Percentiles rank a stretch among this genome's conserved stretches.
phyloP scores from a whole-genome alignment of 108 stramenopile species.

The Nitzschia sp. region DNA sequence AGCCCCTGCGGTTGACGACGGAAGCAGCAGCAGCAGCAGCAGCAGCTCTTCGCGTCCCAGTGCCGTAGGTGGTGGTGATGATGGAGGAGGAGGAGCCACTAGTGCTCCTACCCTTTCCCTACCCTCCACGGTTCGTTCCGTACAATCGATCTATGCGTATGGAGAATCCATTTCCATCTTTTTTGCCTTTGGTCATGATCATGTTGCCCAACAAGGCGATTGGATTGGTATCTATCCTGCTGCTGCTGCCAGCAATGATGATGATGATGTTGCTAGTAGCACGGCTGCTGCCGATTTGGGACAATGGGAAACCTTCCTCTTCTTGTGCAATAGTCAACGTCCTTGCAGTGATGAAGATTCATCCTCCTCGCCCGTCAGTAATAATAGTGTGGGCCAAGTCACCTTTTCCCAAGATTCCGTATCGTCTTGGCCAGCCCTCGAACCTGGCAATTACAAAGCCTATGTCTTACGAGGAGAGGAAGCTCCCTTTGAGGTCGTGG shows the following conservation, averaged over 20 bases:
- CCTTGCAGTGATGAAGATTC: too few relatives aligned
- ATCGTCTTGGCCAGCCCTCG: background rate
- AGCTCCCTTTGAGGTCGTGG: background rate
- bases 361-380: too few relatives aligned
- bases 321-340: background rate
- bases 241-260: too few relatives aligned
- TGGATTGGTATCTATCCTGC: conserved; percentile 4
- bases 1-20: too few relatives aligned
- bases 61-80: too few relatives aligned
- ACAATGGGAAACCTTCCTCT: background rate
- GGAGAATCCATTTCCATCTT: background rate
- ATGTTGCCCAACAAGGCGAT: conserved; percentile 11
- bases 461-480: background rate
- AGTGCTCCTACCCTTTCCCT: background rate
- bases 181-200: background rate
- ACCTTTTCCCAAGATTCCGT: background rate
- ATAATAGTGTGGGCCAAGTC: background rate
- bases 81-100: too few relatives aligned
- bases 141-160: background rate
- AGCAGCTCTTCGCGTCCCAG: too few relatives aligned
- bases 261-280: too few relatives aligned
- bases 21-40: too few relatives aligned
- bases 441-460: background rate
- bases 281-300: background rate
- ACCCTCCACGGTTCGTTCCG: background rate